These are phyloP conservation scores for Salix suchowensis DNA, from an alignment of 345 rosid genomes.

Conservation along the genomic window DNA sequence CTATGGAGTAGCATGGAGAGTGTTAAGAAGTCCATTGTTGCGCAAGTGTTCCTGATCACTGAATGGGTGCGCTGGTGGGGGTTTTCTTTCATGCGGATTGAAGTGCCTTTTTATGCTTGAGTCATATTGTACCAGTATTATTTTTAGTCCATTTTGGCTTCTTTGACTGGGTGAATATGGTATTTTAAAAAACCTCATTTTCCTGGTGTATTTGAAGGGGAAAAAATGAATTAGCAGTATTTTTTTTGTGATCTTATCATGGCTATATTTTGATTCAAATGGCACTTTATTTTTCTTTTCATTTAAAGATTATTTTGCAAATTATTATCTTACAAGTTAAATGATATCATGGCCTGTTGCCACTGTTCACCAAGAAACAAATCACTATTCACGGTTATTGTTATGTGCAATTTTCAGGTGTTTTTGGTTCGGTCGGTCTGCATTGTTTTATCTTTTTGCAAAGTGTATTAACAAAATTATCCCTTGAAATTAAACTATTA, in stretches of 20 bases:
- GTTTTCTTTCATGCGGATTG: background rate
- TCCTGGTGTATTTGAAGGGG: background rate
- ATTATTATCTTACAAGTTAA: no score
- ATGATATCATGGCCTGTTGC: no score
- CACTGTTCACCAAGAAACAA: no score
- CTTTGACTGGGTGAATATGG: slow-evolving; percentile 1
- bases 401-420: no score
- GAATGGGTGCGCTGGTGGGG: background rate
- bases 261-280: no score
- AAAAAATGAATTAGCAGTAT: background rate
- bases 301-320: no score
- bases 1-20: background rate
- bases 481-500: no score
- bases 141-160: background rate
- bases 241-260: background rate
- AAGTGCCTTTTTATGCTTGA: background rate
- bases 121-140: slow-evolving; percentile 3
- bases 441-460: no score
- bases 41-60: slow-evolving; percentile 4
- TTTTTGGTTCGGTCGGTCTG: no score
- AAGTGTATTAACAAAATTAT: no score
- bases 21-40: background rate
- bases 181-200: background rate
- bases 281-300: no score
- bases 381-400: no score